phyloP scores from a whole-genome alignment of 306 rosid species.

The Alnus glutinosa region DNA sequence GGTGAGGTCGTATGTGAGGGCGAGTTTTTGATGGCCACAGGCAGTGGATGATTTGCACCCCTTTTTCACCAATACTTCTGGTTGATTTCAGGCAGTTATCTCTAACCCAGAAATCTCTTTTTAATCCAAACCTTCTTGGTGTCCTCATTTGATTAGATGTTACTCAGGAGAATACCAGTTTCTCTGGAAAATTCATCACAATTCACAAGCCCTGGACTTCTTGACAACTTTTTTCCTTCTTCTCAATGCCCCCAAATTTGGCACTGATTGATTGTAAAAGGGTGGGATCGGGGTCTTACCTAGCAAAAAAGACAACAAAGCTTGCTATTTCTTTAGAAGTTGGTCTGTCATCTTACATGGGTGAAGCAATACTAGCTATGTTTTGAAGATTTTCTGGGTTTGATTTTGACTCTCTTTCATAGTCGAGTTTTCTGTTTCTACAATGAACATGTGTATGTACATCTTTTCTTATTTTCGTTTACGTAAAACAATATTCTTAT shows the following conservation, averaged over 20 bases:
- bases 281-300: not conserved
- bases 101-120: slow-evolving; percentile 12
- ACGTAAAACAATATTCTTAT: no score
- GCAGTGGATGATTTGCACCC: slow-evolving; percentile 32
- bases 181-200: slow-evolving; percentile 11
- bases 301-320: not conserved
- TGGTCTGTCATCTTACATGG: not conserved
- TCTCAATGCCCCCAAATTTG: not conserved
- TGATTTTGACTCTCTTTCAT: not conserved
- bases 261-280: no score
- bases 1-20: slow-evolving; percentile 94
- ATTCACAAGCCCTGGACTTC: slow-evolving; percentile 13
- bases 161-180: slow-evolving; percentile 2
- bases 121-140: slow-evolving; percentile 14
- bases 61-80: slow-evolving; percentile 11
- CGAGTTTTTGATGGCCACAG: slow-evolving; percentile 81
- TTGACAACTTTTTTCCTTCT: slow-evolving; percentile 7
- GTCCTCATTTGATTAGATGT: not conserved
- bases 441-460: not conserved
- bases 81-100: not conserved
- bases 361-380: not conserved
- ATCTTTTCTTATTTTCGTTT: not conserved
- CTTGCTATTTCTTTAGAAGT: not conserved
- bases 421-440: slow-evolving; percentile 26
- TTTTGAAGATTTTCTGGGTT: not conserved